phyloP scores from a whole-genome alignment of 2,329 filamentous ascomycete genomes.

The Monosporascus sp. region DNA sequence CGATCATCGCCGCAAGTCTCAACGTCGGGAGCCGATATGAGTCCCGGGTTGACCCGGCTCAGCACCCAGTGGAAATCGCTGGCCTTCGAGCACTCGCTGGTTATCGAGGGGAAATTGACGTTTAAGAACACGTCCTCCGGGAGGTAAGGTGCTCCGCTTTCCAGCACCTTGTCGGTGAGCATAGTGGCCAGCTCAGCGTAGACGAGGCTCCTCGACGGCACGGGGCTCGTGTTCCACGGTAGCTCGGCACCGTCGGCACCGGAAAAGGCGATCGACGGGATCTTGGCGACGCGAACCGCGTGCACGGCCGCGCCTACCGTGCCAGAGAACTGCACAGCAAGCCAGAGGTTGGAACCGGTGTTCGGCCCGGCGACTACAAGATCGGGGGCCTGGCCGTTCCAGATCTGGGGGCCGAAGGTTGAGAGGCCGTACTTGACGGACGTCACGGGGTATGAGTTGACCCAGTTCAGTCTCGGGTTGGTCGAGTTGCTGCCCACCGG shows the following conservation, averaged over 20 bases:
- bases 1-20: slow-evolving; percentile 48
- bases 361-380: slow-evolving; percentile 64
- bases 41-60: slow-evolving; percentile 52
- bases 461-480: slow-evolving; percentile 60
- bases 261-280: slow-evolving; percentile 66
- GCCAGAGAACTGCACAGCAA: slow-evolving; percentile 54
- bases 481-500: slow-evolving; percentile 52
- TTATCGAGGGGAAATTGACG: slow-evolving; percentile 60
- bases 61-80: slow-evolving; percentile 59
- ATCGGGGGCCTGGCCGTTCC: slow-evolving; percentile 48
- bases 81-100: slow-evolving; percentile 42
- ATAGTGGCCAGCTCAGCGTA: slow-evolving; percentile 59
- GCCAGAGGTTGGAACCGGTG: slow-evolving; percentile 51
- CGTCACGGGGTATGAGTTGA: slow-evolving; percentile 65
- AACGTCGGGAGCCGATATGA: slow-evolving; percentile 50
- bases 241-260: slow-evolving; percentile 45
- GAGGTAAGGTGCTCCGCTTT: slow-evolving; percentile 56
- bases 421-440: slow-evolving; percentile 59
- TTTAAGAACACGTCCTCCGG: slow-evolving; percentile 59
- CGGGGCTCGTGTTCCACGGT: slow-evolving; percentile 49
- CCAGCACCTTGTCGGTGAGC: slow-evolving; percentile 50
- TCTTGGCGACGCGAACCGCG: slow-evolving; percentile 46
- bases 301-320: slow-evolving; percentile 62
- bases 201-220: slow-evolving; percentile 49
- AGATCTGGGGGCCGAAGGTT: slow-evolving; percentile 47